Conservation (phyloP, 2,329 filamentous ascomycete species). For the Ophiostoma pallidulum region DNA sequence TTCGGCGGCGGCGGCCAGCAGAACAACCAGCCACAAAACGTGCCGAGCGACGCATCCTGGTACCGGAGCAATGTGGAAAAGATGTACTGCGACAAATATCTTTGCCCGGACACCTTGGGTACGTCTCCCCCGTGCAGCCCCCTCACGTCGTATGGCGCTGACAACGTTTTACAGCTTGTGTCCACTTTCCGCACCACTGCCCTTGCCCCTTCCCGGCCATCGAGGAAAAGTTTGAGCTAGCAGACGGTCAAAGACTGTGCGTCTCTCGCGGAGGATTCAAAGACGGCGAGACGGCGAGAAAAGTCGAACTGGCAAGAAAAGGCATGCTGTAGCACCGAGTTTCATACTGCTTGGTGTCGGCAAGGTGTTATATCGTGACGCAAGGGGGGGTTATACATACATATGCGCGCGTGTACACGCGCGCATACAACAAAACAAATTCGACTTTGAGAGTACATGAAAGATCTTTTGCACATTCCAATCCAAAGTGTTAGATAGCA, state of each 20-base stretch:
- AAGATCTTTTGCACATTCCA: too few relatives aligned
- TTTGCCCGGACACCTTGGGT: conserved; percentile 82
- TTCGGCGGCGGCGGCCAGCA: conserved; percentile 53
- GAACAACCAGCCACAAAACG: conserved; percentile 61
- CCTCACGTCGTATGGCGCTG: neutral
- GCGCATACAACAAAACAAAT: too few relatives aligned
- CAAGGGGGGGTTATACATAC: neutral
- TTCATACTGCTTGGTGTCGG: too few relatives aligned
- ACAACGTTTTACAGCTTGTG: conserved; percentile 52
- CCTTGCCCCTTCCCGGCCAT: conserved; percentile 73
- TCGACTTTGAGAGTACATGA: too few relatives aligned
- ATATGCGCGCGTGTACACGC: too few relatives aligned
- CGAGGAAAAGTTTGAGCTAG: conserved; percentile 69
- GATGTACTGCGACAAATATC: conserved; percentile 87
- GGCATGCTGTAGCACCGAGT: conserved; percentile 48
- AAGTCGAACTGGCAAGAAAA: conserved; percentile 72
- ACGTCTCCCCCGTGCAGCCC: neutral
- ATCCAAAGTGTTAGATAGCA: too few relatives aligned
- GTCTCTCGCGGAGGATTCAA: conserved; percentile 67
- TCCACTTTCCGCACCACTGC: conserved; percentile 94
- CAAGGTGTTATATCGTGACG: too few relatives aligned
- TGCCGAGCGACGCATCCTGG: conserved; percentile 70
- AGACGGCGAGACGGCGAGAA: conserved; percentile 59
- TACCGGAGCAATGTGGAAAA: conserved; percentile 42
- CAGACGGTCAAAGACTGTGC: conserved; percentile 64